Evolutionary conservation across 768 basidiomycete genomes (phyloP), one percentile per base, ranked within the genome.

Genomic region (Clathrus columnatus): DNA sequence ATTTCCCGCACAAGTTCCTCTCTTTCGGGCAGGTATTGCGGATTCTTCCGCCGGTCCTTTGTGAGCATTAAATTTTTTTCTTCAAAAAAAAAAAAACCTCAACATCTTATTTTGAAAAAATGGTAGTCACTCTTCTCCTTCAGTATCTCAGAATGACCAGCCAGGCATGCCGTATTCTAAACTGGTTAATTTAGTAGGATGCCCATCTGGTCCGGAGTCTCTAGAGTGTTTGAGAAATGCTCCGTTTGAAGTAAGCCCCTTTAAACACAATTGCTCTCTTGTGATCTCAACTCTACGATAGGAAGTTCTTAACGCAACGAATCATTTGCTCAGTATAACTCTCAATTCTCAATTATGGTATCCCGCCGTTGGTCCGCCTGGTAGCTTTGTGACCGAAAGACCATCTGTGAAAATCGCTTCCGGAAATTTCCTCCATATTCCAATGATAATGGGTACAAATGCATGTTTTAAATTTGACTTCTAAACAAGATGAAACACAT

Each of bases 21-120:
- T 78, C 0, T 80, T 81, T 68, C 71, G 78, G 5, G 78, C 77
- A 2, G 79, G 69, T 23, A 80, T 81, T 26, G 71, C 74, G 5
- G 76, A 80, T 57, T 80, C 79, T 0, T 69, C 76, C 0, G 75
- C 73, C 8, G 78, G 80, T 3, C 79, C 80, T 32, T 78, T 80
- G 79, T 80, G 59, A 44, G 78, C 43, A 1, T 4, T n/a, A n/a
- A n/a, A n/a, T n/a, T n/a, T n/a, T n/a, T n/a, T n/a, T n/a, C n/a
- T n/a, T n/a, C n/a, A n/a, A n/a, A n/a, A n/a, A n/a, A n/a, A n/a
- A n/a, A n/a, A n/a, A n/a, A n/a, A n/a, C n/a, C n/a, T n/a, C n/a
- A n/a, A n/a, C n/a, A n/a, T n/a, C 24, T 28, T 46, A n/a, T n/a
- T n/a, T n/a, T n/a, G n/a, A n/a, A n/a, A n/a, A n/a, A n/a, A n/a